phyloP scores from a whole-genome alignment of 306 rosid species.

The Quercus alba region DNA sequence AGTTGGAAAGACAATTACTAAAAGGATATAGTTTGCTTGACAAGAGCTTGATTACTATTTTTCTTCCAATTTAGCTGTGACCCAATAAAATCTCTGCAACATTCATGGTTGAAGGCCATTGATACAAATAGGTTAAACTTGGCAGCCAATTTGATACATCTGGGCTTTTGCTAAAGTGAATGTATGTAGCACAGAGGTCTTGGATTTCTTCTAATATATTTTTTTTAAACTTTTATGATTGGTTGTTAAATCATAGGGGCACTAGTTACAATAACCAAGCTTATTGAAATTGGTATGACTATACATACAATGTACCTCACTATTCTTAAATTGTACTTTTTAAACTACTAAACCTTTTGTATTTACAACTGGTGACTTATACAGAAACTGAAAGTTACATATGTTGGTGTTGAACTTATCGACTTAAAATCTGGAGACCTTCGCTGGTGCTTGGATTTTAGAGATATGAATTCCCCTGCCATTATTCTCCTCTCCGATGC shows the following conservation, averaged over 20 bases:
- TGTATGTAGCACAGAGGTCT: neutral
- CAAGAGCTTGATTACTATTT: neutral
- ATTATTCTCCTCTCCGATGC: conserved; percentile 73
- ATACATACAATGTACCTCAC: neutral
- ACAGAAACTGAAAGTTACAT: conserved; percentile 90
- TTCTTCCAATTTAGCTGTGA: neutral
- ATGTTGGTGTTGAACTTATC: conserved; percentile 79
- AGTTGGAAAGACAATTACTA: neutral
- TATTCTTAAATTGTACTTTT: neutral
- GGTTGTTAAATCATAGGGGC: neutral
- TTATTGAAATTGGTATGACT: neutral
- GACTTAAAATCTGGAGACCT: conserved; percentile 84
- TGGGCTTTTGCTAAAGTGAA: neutral
- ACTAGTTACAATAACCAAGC: neutral
- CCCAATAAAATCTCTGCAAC: neutral
- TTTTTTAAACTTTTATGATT: neutral
- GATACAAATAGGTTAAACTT: neutral
- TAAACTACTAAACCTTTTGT: conserved; percentile 9
- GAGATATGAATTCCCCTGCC: conserved; percentile 95
- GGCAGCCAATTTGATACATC: too few species aligned
- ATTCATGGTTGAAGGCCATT: neutral
- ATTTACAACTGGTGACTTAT: conserved; percentile 30
- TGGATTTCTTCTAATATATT: neutral
- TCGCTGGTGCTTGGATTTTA: conserved; percentile 99
- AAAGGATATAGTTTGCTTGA: neutral